Conservation (phyloP, 148 eudicot species). For the Tetragonia tetragonoides region DNA sequence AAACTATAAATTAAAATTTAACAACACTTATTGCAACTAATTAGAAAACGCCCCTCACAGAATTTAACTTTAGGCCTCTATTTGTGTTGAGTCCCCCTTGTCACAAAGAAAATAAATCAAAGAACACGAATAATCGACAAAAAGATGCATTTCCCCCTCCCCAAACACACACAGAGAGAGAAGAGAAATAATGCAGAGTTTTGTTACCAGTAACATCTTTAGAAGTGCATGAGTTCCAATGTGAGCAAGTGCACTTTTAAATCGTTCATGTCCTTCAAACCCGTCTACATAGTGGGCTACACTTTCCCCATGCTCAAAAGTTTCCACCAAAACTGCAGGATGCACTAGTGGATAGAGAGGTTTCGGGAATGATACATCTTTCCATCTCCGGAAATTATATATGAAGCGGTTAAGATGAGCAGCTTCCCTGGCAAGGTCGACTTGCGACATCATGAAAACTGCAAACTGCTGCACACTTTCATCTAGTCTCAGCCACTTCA, state of each 20-base stretch:
- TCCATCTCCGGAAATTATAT: slow-evolving; percentile 82
- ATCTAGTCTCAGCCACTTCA: slow-evolving; percentile 85
- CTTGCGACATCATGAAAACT: slow-evolving; percentile 95
- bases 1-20: too few species aligned
- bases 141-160: not conserved
- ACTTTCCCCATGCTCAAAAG: slow-evolving; percentile 89
- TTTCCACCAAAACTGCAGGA: slow-evolving; percentile 92
- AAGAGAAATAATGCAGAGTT: slow-evolving; percentile 6
- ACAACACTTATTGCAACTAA: too few species aligned
- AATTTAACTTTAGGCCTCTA: too few species aligned
- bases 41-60: too few species aligned
- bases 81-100: not conserved
- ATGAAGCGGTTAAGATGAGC: slow-evolving; percentile 90
- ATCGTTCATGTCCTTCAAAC: slow-evolving; percentile 58
- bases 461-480: slow-evolving; percentile 96
- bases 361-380: slow-evolving; percentile 91
- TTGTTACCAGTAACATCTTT: slow-evolving; percentile 82
- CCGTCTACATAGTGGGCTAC: slow-evolving; percentile 80
- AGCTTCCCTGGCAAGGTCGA: slow-evolving; percentile 93
- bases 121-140: not conserved
- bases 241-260: slow-evolving; percentile 78
- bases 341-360: slow-evolving; percentile 93
- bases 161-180: not conserved
- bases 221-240: slow-evolving; percentile 93
- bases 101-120: not conserved